Conservation (phyloP, 2,329 filamentous ascomycete genomes). For the Leptographium flavum region DNA sequence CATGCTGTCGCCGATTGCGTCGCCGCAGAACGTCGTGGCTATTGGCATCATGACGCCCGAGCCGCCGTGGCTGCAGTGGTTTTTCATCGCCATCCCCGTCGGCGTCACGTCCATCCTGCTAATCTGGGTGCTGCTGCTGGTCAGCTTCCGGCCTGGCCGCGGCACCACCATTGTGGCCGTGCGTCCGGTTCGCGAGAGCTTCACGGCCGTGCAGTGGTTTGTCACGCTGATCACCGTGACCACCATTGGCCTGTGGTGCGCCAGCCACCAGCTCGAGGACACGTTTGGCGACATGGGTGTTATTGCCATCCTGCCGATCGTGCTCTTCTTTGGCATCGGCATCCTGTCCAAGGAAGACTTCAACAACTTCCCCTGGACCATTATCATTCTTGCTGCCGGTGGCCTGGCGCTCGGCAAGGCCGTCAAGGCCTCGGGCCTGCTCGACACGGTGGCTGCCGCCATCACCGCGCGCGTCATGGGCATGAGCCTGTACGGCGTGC, state of each 20-base stretch:
- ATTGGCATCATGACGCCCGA: slow-evolving; percentile 88
- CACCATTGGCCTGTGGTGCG: slow-evolving; percentile 87
- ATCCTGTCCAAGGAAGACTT: slow-evolving; percentile 98
- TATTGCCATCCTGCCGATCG: slow-evolving; percentile 88
- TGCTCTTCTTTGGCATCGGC: slow-evolving; percentile 91
- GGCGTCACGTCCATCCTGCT: slow-evolving; percentile 76
- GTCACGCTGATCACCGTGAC: slow-evolving; percentile 68
- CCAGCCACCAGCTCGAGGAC: slow-evolving; percentile 72
- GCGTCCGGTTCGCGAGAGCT: slow-evolving; percentile 74
- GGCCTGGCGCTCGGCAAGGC: slow-evolving; percentile 86
- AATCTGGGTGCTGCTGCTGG: slow-evolving; percentile 77
- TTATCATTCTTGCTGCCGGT: slow-evolving; percentile 93
- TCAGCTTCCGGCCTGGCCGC: slow-evolving; percentile 71
- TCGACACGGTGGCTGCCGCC: slow-evolving; percentile 69
- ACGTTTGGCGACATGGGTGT: slow-evolving; percentile 97
- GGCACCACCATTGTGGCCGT: slow-evolving; percentile 87
- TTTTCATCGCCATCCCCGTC: slow-evolving; percentile 88
- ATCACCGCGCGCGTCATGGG: slow-evolving; percentile 64
- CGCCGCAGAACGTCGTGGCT: slow-evolving; percentile 93
- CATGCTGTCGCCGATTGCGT: slow-evolving; percentile 92
- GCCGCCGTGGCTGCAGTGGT: slow-evolving; percentile 92
- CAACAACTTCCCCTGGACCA: slow-evolving; percentile 99
- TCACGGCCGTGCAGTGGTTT: slow-evolving; percentile 85
- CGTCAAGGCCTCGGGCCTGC: slow-evolving; percentile 80
- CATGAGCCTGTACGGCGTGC: slow-evolving; percentile 71